Evolutionary conservation across 2,329 filamentous ascomycete species (phyloP), one percentile per base, ranked within the genome.

Genomic region (Epichloe aotearoae): DNA sequence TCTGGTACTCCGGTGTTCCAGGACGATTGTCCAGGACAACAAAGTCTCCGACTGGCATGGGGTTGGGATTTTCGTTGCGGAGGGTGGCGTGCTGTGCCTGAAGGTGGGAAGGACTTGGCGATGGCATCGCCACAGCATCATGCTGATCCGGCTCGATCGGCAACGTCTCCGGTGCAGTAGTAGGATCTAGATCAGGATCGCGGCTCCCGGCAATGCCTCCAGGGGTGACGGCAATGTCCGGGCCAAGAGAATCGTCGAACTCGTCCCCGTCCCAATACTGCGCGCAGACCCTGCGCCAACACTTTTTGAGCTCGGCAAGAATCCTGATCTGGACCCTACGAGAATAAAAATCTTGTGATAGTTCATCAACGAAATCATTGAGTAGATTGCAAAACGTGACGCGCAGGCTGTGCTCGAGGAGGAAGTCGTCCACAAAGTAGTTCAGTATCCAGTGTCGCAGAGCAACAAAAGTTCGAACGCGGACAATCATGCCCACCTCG

Each of bases 401-500:
- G 8, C 91, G 83, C 34, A 97, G 73, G 43, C 78, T 72, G 61
- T 84, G 83, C 62, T 90, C 82, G 23, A 84, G 68, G 40, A 94
- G 80, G 64, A 95, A 98, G 63, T 98, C 93, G 62, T 98, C 93
- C 50, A 87, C 77, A 58, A 97, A 98, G 67, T 98, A 98, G 65
- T 98, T 98, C 55, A 98, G 70, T 52, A 97, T 90, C 93, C 93
- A 98, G 66, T 97, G 93, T 51, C 93, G 82, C 43, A 97, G 75
- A 7, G 93, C 93, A 26, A 96, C 93, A 69, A 97, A 98, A 0
- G 90, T 94, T 41, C 93, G 81, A 15, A 98, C 94, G 47, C 91
- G 82, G n/a, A 96, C 93, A 49, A 98, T 88, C 62, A 89, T 86
- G 39, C 93, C 93, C 52, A 83, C 82, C 63, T 96, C 88, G 62